These are phyloP conservation scores for Condylostoma magnum DNA, from an alignment of 169 alveolate genomes.

Conservation along the genomic window DNA sequence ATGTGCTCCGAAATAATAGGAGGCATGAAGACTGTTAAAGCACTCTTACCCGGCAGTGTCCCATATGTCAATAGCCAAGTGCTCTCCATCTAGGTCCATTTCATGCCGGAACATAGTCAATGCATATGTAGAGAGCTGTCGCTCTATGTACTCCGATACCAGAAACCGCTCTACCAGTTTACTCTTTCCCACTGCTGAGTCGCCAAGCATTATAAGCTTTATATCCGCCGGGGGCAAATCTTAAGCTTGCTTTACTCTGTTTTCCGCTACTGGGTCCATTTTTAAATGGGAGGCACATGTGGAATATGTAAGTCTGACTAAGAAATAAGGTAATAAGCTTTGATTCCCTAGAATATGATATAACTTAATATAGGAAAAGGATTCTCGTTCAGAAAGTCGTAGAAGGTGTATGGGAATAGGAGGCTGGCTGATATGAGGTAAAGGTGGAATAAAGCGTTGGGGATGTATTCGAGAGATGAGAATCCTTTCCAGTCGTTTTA, in stretches of 20 bases:
- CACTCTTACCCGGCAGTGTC: conserved; percentile 92
- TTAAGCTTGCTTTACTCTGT: conserved; percentile 36
- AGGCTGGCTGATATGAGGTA: no score
- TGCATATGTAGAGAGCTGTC: conserved; percentile 78
- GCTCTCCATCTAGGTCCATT: conserved; percentile 56
- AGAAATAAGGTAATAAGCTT: no score
- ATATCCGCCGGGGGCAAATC: conserved; percentile 75
- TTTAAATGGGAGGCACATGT: no score
- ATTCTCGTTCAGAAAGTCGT: no score
- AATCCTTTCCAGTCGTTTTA: no score
- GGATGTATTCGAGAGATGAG: no score
- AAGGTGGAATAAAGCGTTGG: no score
- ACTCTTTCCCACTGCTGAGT: conserved; percentile 89
- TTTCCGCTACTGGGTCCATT: not conserved
- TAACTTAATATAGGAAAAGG: no score
- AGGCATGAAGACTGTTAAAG: conserved; percentile 78
- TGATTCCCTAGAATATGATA: no score
- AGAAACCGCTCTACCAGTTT: conserved; percentile 86
- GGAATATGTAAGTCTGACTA: no score
- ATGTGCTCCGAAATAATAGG: conserved; percentile 82
- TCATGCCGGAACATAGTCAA: conserved; percentile 73
- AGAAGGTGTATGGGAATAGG: no score
- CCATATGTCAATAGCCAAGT: conserved; percentile 82
- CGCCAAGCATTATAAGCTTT: conserved; percentile 85
- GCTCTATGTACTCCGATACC: conserved; percentile 63